phyloP scores from a whole-genome alignment of 2,329 filamentous ascomycete species.

The Aspergillus proliferans region DNA sequence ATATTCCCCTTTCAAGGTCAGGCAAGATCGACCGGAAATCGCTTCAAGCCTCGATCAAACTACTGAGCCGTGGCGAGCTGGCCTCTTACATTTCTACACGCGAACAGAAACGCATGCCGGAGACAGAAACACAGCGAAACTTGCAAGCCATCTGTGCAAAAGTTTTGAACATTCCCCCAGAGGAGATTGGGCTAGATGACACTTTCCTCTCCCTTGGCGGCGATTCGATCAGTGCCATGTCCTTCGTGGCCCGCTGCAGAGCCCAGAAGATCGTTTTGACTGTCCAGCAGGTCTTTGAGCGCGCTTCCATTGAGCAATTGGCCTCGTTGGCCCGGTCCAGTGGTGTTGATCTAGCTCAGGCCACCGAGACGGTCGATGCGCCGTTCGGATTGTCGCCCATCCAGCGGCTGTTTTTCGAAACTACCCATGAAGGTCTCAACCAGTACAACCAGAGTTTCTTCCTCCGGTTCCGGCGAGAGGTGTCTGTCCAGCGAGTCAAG shows the following conservation, averaged over 20 bases:
- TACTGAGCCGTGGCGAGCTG: not conserved
- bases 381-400: slow-evolving; percentile 19
- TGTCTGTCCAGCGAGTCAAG: slow-evolving; percentile 1
- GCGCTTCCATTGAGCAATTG: slow-evolving; percentile 8
- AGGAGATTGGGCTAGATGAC: not conserved
- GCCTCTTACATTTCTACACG: not conserved
- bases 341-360: not conserved
- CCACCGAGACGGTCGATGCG: slow-evolving; percentile 7
- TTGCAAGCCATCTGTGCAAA: slow-evolving; percentile 2
- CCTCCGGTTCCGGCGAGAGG: slow-evolving; percentile 6
- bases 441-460: slow-evolving; percentile 22
- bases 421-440: slow-evolving; percentile 4
- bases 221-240: slow-evolving; percentile 7
- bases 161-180: slow-evolving; percentile 4
- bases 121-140: not conserved
- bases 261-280: slow-evolving; percentile 10
- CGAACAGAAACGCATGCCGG: not conserved
- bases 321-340: not conserved
- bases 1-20: not conserved
- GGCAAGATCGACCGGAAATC: not conserved
- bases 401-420: slow-evolving; percentile 16
- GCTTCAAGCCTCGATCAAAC: not conserved
- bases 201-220: slow-evolving; percentile 1
- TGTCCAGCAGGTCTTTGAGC: slow-evolving; percentile 14
- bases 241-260: slow-evolving; percentile 6